phyloP scores from a whole-genome alignment of 116 monocot species.

The Trichopus zeylanicus region DNA sequence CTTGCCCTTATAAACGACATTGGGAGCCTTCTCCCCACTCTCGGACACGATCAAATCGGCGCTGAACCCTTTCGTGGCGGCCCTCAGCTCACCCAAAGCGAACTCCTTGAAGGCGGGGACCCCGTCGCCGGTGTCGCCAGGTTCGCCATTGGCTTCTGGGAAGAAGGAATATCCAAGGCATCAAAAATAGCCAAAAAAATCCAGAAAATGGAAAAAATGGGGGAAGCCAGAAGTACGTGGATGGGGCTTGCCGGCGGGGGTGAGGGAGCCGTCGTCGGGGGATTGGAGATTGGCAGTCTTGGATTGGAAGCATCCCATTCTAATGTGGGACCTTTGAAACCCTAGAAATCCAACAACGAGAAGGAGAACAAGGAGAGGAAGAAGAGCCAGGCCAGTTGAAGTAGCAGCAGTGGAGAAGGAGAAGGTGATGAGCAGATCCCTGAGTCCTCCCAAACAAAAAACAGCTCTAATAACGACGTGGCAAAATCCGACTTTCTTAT shows the following conservation, averaged over 20 bases:
- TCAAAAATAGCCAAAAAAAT: slow-evolving; percentile 6
- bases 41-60: slow-evolving; percentile 83
- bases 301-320: slow-evolving; percentile 87
- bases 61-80: slow-evolving; percentile 86
- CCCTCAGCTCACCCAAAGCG: slow-evolving; percentile 64
- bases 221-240: slow-evolving; percentile 15
- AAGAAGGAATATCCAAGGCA: not conserved
- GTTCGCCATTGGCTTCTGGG: slow-evolving; percentile 30
- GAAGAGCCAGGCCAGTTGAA: not conserved
- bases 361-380: not conserved
- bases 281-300: slow-evolving; percentile 72
- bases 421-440: not conserved
- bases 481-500: not conserved
- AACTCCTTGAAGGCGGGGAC: slow-evolving; percentile 86
- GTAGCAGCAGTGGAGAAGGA: not conserved
- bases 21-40: slow-evolving; percentile 95
- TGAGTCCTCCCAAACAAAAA: not conserved
- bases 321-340: slow-evolving; percentile 3
- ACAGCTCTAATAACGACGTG: not conserved
- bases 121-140: slow-evolving; percentile 9
- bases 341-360: slow-evolving; percentile 12
- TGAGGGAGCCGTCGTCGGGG: slow-evolving; percentile 35
- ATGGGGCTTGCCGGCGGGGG: slow-evolving; percentile 53
- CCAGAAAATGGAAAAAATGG: not conserved
- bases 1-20: slow-evolving; percentile 77